These are phyloP conservation scores for Moniliella sp. DNA, from an alignment of 1,284 basidiomycete genomes.

Conservation along the genomic window DNA sequence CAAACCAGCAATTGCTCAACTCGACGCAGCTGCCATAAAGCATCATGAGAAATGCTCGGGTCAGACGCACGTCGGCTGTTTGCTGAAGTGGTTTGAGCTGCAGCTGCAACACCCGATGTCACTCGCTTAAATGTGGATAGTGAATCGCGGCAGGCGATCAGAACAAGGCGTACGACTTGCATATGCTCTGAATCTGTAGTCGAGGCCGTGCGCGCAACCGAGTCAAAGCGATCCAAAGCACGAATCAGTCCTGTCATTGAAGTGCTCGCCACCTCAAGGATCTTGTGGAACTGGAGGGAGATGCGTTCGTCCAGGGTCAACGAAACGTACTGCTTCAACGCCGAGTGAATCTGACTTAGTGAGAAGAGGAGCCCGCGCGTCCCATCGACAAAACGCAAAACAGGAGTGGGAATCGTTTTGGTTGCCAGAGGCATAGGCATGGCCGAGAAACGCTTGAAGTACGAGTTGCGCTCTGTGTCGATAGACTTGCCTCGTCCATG, in stretches of 20 bases:
- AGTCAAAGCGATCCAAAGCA: slow-evolving; percentile 76
- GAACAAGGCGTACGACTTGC: slow-evolving; percentile 51
- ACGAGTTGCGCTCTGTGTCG: slow-evolving; percentile 50
- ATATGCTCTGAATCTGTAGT: too few relatives aligned
- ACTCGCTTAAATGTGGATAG: slow-evolving; percentile 69
- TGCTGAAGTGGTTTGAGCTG: slow-evolving; percentile 51
- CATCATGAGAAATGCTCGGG: slow-evolving; percentile 64
- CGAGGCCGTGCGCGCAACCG: slow-evolving; percentile 50
- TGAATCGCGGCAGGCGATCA: slow-evolving; percentile 65
- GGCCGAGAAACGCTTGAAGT: slow-evolving; percentile 64
- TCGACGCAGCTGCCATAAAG: slow-evolving; percentile 77
- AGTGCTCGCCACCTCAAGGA: slow-evolving; percentile 44
- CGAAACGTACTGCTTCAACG: slow-evolving; percentile 66
- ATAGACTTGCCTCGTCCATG: slow-evolving; percentile 33
- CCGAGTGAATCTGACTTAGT: slow-evolving; percentile 71
- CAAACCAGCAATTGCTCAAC: slow-evolving; percentile 58
- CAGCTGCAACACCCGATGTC: slow-evolving; percentile 54
- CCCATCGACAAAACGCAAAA: slow-evolving; percentile 60
- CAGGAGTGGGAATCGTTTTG: slow-evolving; percentile 50
- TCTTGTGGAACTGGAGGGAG: slow-evolving; percentile 12
- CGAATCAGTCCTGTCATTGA: slow-evolving; percentile 68
- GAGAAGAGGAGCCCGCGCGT: slow-evolving; percentile 78
- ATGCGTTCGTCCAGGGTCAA: slow-evolving; percentile 70
- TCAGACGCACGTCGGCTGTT: slow-evolving; percentile 63
- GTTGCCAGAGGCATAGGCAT: slow-evolving; percentile 49